Percentiles rank a stretch among this genome's conserved stretches.
These are phyloP conservation scores for Wickerhamiella shivajii DNA, from an alignment of 805 yeast species.

Conservation along the genomic window DNA sequence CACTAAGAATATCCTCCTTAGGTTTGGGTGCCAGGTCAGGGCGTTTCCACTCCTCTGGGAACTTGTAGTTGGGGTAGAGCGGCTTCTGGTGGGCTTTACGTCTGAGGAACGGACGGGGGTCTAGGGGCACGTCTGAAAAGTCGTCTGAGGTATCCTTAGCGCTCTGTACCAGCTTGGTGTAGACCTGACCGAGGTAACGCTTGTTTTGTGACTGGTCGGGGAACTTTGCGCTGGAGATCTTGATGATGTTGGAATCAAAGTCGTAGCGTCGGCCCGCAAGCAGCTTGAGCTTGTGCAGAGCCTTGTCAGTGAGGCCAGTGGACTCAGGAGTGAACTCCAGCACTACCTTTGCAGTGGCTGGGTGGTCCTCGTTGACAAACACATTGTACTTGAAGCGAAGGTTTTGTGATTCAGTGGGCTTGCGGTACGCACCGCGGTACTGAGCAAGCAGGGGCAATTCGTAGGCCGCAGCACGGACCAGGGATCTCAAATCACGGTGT, in stretches of 20 bases:
- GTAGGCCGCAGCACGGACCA: constrained; percentile 74
- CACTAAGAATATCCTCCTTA: constrained; percentile 19
- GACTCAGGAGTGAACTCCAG: constrained; percentile 35
- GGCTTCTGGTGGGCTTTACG: constrained; percentile 31
- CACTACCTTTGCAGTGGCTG: constrained; percentile 56
- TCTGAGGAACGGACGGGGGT: constrained; percentile 49
- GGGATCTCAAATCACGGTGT: constrained; percentile 61
- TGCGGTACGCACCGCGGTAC: constrained; percentile 53
- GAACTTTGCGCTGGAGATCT: constrained; percentile 49
- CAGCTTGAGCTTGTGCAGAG: constrained; percentile 61
- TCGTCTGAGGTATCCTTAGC: constrained; percentile 48
- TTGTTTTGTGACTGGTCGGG: constrained; percentile 79
- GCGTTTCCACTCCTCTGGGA: constrained; percentile 71
- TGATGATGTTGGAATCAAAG: constrained; percentile 40
- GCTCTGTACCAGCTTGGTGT: constrained; percentile 46
- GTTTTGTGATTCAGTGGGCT: constrained; percentile 23
- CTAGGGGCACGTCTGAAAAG: constrained; percentile 69
- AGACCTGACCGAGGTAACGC: constrained; percentile 47
- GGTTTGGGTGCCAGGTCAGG: constrained; percentile 55
- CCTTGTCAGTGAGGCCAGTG: constrained; percentile 32
- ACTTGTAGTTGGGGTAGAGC: constrained; percentile 29
- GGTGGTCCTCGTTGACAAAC: constrained; percentile 57
- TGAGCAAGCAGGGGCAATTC: constrained; percentile 78
- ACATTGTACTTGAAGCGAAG: constrained; percentile 57
- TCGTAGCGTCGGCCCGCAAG: constrained; percentile 70